phyloP scores from a whole-genome alignment of 441 rosid species.

The Capsella rubella region DNA sequence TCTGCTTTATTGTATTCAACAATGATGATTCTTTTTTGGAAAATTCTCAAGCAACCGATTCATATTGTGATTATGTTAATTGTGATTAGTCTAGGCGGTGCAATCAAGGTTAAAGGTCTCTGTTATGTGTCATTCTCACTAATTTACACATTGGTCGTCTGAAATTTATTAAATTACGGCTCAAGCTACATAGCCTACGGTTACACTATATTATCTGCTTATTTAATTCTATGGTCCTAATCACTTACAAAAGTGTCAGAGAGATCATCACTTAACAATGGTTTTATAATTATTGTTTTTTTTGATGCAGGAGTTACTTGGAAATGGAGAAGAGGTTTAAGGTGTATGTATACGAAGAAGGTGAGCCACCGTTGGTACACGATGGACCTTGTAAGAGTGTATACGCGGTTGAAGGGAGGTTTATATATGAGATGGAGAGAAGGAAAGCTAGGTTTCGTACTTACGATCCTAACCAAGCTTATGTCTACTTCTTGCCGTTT shows the following conservation, averaged over 20 bases:
- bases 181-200: conserved; percentile 20
- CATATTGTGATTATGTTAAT: background rate
- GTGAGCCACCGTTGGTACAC: conserved; percentile 84
- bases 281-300: too few relatives aligned
- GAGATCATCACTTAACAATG: too few relatives aligned
- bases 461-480: conserved; percentile 60
- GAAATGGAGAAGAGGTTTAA: conserved; percentile 94
- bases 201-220: background rate
- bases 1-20: too few relatives aligned
- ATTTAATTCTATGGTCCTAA: conserved; percentile 1
- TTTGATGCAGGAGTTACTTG: conserved; percentile 62
- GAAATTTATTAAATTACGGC: conserved; percentile 31
- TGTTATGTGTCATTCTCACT: conserved; percentile 32
- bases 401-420: conserved; percentile 87
- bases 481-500: conserved; percentile 88
- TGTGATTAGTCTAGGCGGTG: conserved; percentile 17
- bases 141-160: background rate
- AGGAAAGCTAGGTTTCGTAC: conserved; percentile 59
- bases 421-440: conserved; percentile 81
- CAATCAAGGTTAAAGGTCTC: conserved; percentile 14
- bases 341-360: conserved; percentile 90
- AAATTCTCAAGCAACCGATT: too few relatives aligned
- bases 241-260: background rate
- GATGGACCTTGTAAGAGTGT: conserved; percentile 89
- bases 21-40: too few relatives aligned